phyloP scores from a whole-genome alignment of 2,329 filamentous ascomycete genomes.

The Fusarium verticillioides region DNA sequence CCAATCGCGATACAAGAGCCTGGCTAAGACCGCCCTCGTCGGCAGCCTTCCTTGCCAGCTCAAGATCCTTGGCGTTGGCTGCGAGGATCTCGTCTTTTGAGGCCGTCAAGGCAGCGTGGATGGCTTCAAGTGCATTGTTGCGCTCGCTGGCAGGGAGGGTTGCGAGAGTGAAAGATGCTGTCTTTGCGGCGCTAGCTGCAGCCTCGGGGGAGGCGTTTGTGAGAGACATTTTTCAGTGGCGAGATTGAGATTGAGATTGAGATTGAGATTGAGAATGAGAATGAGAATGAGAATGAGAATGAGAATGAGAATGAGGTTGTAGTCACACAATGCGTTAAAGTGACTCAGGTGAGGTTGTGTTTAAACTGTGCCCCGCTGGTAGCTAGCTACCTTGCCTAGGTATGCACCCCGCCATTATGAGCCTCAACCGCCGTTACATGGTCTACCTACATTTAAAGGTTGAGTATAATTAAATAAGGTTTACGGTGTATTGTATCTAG shows the following conservation, averaged over 20 bases:
- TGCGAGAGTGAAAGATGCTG: conserved; percentile 84
- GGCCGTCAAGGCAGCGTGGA: conserved; percentile 79
- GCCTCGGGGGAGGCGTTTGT: conserved; percentile 84
- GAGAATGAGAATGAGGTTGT: background rate
- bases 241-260: background rate
- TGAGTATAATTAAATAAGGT: background rate
- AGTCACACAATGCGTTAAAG: conserved; percentile 5
- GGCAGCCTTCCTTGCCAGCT: conserved; percentile 77
- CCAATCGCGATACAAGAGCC: conserved; percentile 87
- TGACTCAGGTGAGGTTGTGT: conserved; percentile 29
- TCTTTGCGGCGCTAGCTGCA: conserved; percentile 80
- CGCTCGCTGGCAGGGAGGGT: conserved; percentile 79
- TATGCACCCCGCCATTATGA: conserved; percentile 41
- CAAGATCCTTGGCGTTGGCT: conserved; percentile 87
- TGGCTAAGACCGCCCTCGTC: conserved; percentile 79
- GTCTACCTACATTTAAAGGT: background rate
- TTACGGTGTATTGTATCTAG: background rate
- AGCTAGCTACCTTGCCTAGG: background rate
- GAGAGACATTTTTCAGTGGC: conserved; percentile 75
- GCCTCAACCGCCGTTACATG: background rate
- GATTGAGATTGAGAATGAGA: conserved; percentile 1
- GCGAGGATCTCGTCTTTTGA: conserved; percentile 81
- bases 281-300: conserved; percentile 10
- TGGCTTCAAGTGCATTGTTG: conserved; percentile 85
- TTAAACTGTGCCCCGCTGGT: conserved; percentile 31